Conservation (phyloP, 192 early-diverging fungal genomes). For the Chytriomyces sp. region DNA sequence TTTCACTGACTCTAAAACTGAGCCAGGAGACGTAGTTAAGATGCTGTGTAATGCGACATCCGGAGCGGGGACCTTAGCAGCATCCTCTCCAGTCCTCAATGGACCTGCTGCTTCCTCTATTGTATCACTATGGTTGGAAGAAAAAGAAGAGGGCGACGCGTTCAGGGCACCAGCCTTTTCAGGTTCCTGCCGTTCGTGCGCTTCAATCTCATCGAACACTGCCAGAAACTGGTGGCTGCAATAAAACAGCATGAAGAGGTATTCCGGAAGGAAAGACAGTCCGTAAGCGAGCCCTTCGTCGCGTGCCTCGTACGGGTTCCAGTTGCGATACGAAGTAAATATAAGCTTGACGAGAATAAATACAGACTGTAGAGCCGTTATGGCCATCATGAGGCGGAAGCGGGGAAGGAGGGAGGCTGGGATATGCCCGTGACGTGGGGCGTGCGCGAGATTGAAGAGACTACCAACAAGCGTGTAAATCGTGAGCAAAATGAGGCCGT, state of each 20-base stretch:
- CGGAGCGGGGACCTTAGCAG: no score
- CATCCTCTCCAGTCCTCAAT: no score
- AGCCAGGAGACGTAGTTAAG: no score
- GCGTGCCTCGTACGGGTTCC: not conserved
- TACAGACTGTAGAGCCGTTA: not conserved
- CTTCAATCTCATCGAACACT: not conserved
- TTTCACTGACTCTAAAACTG: no score
- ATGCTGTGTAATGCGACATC: no score
- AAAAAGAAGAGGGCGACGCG: no score
- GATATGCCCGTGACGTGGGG: not conserved
- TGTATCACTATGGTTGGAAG: no score
- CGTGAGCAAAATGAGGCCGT: not conserved
- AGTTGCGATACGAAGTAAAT: constrained; percentile 11
- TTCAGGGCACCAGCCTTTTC: no score
- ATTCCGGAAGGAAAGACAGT: not conserved
- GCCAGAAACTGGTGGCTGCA: not conserved
- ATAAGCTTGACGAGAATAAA: not conserved
- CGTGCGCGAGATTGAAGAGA: not conserved
- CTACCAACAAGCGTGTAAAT: not conserved
- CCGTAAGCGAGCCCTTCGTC: not conserved
- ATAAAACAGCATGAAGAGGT: not conserved
- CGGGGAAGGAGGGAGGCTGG: no score
- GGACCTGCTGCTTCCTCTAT: no score
- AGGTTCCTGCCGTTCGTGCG: no score
- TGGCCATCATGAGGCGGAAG: no score